Evolutionary conservation across 2,329 filamentous ascomycete species (phyloP).

Genomic region (Alternaria sp.): DNA sequence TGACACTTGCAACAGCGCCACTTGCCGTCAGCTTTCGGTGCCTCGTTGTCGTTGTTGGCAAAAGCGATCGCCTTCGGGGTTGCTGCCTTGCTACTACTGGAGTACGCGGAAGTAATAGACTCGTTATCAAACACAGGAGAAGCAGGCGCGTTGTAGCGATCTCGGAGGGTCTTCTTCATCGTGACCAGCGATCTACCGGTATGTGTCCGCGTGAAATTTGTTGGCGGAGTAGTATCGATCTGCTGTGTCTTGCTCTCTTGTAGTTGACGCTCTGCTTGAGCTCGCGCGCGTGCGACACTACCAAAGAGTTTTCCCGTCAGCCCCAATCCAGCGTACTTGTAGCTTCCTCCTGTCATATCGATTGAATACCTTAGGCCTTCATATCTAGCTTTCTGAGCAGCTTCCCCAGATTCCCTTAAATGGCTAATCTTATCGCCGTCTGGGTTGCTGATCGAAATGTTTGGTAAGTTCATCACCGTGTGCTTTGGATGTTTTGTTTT

Average conservation of each 20-base stretch:
- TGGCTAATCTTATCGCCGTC: background rate
- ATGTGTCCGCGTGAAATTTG: background rate
- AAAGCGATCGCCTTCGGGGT: background rate
- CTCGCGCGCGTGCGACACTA: slow-evolving; percentile 13
- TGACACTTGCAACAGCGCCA: slow-evolving; percentile 26
- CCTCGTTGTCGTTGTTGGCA: background rate
- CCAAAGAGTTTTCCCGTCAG: slow-evolving; percentile 11
- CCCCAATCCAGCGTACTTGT: slow-evolving; percentile 7
- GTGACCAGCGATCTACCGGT: background rate
- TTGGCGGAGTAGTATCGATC: background rate
- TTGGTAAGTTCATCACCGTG: slow-evolving; percentile 3
- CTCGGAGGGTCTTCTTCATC: background rate
- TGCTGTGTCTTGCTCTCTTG: background rate
- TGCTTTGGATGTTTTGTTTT: background rate
- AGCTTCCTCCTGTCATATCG: slow-evolving; percentile 5
- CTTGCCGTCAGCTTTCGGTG: slow-evolving; percentile 11
- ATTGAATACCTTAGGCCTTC: background rate
- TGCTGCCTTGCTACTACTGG: background rate
- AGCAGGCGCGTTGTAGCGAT: background rate
- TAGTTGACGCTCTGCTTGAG: slow-evolving; percentile 10
- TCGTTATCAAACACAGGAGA: background rate
- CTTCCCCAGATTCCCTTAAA: background rate
- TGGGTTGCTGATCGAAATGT: slow-evolving; percentile 1
- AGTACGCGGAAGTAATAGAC: background rate
- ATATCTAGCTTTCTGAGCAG: slow-evolving; percentile 1